phyloP scores from a whole-genome alignment of 2,329 filamentous ascomycete species.

The Myriosclerotinia scirpicola region DNA sequence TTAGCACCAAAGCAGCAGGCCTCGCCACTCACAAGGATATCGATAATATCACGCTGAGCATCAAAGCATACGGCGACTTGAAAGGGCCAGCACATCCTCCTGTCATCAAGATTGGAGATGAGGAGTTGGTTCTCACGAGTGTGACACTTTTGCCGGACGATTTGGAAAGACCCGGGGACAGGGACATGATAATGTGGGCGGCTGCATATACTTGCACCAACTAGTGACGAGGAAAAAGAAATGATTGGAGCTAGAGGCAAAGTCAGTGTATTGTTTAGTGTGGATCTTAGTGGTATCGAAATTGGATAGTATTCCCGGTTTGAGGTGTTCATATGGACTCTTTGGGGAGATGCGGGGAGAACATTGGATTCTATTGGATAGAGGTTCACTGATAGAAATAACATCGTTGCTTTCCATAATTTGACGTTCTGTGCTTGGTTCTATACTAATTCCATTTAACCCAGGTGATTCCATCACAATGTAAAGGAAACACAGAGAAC shows the following conservation, averaged over 20 bases:
- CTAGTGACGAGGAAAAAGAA: too few relatives aligned
- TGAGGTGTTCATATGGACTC: not conserved
- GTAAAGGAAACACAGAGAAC: too few relatives aligned
- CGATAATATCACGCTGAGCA: not conserved
- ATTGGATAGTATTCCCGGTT: not conserved
- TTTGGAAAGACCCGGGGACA: not conserved
- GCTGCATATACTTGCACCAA: not conserved
- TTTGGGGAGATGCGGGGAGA: too few relatives aligned
- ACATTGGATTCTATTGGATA: too few relatives aligned
- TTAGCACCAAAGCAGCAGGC: not conserved
- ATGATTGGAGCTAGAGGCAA: not conserved
- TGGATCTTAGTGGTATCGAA: not conserved
- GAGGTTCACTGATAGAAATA: too few relatives aligned
- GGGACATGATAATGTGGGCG: not conserved
- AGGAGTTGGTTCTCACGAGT: not conserved
- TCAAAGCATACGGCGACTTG: not conserved
- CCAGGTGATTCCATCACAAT: too few relatives aligned
- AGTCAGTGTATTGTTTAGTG: not conserved
- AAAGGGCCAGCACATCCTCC: not conserved
- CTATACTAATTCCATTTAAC: too few relatives aligned
- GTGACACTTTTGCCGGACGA: not conserved
- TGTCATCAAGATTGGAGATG: not conserved
- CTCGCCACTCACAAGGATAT: not conserved
- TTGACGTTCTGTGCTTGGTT: too few relatives aligned
- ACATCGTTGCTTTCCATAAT: too few relatives aligned